Conservation (phyloP, 306 rosid genomes). For the Mimosa pudica region DNA sequence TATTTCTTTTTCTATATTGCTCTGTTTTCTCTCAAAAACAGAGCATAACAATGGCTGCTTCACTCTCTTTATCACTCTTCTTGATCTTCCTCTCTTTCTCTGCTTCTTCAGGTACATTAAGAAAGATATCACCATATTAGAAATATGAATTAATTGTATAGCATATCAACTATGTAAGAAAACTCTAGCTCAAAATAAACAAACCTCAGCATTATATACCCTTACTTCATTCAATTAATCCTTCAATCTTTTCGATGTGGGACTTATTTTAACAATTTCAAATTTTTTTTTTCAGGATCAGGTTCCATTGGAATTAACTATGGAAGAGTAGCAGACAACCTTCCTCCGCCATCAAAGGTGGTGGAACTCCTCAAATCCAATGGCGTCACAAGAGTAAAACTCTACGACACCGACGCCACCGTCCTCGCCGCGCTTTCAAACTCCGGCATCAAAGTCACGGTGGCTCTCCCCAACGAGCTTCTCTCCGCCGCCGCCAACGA, state of each 20-base stretch:
- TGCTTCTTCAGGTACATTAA: constrained; percentile 38
- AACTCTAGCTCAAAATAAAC: no score
- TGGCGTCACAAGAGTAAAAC: constrained; percentile 49
- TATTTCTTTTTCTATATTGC: not conserved
- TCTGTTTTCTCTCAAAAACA: constrained; percentile 29
- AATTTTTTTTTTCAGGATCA: constrained; percentile 16
- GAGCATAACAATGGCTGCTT: constrained; percentile 51
- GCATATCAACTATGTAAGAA: no score
- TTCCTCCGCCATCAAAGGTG: constrained; percentile 48
- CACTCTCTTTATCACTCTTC: constrained; percentile 5
- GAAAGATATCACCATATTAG: no score
- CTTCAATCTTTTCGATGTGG: no score
- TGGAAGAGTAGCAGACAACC: constrained; percentile 54
- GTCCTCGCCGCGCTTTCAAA: constrained; percentile 56
- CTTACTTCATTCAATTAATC: no score
- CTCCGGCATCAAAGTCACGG: constrained; percentile 47
- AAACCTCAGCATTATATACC: no score
- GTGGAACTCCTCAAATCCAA: constrained; percentile 54
- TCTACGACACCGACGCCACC: constrained; percentile 51
- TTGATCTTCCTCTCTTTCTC: constrained; percentile 26
- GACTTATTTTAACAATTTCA: not conserved
- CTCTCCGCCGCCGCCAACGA: constrained; percentile 56
- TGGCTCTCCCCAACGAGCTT: constrained; percentile 57
- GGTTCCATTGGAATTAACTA: constrained; percentile 64
- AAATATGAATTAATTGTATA: no score